phyloP scores from a whole-genome alignment of 2,329 filamentous ascomycete species.

The Mollisia scopiformis region DNA sequence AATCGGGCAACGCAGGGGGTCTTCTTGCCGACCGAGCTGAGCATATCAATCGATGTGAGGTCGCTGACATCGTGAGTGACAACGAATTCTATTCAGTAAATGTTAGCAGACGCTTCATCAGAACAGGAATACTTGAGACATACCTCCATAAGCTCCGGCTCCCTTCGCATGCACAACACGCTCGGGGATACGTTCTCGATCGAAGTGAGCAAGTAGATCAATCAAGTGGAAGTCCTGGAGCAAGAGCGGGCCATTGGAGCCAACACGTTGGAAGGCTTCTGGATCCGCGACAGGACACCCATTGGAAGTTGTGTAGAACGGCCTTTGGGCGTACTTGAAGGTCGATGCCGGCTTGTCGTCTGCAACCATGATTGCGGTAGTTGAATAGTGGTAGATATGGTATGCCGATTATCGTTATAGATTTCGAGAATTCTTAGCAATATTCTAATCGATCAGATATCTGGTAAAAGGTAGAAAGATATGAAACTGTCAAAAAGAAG shows the following conservation, averaged over 20 bases:
- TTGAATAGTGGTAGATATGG: slow-evolving; percentile 9
- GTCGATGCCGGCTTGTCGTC: slow-evolving; percentile 48
- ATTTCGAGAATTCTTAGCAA: background rate
- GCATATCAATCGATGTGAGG: slow-evolving; percentile 30
- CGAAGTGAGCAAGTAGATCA: slow-evolving; percentile 59
- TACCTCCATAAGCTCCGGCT: slow-evolving; percentile 38
- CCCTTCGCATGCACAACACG: slow-evolving; percentile 67
- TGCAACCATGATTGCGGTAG: slow-evolving; percentile 43
- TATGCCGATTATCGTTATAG: too few species aligned
- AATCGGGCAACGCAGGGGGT: slow-evolving; percentile 69
- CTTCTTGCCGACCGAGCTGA: slow-evolving; percentile 66
- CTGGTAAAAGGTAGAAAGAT: background rate
- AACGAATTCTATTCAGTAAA: slow-evolving; percentile 27
- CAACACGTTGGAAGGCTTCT: slow-evolving; percentile 54
- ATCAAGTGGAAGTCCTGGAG: slow-evolving; percentile 69
- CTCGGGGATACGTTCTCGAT: slow-evolving; percentile 54
- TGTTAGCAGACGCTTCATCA: slow-evolving; percentile 12
- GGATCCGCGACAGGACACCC: slow-evolving; percentile 59
- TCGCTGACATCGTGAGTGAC: slow-evolving; percentile 36
- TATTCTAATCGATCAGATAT: background rate
- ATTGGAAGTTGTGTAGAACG: slow-evolving; percentile 62
- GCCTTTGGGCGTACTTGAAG: slow-evolving; percentile 59
- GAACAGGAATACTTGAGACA: background rate
- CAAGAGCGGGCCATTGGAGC: slow-evolving; percentile 59
- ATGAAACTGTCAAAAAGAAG: background rate